Evolutionary conservation across 2,329 filamentous ascomycete genomes (phyloP), one percentile per base, ranked within the genome.

Genomic region (Epicoccum nigrum): DNA sequence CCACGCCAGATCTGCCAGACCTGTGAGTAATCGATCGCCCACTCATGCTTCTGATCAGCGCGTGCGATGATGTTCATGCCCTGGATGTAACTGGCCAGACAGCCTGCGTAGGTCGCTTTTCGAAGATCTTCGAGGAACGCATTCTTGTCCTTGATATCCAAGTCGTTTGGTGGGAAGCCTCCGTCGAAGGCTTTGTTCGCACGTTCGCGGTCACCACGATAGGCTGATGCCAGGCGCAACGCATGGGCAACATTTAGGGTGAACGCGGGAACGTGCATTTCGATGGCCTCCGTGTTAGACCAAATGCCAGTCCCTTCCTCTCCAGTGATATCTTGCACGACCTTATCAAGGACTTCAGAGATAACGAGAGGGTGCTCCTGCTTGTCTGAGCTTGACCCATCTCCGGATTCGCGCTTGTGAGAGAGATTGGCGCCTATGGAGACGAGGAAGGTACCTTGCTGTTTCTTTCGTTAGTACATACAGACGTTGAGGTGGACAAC

Each of bases 301-400:
- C 85, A 89, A 39, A 83, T 79, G 0, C 85, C 83, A 0, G 86
- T 90, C 0, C 86, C 86, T 67, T 89, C 86, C 32, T 83, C 82
- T 43, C 82, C 79, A 25, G 86, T 84, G 16, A 83, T 81, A 58
- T 89, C 86, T 69, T 90, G 86, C 0, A 89, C 86, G 1, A 90
- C 86, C 64, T 88, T 88, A 69, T 89, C 87, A 44, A 85, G 79
- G 1, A 89, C 81, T 16, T 83, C 77, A 21, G 82, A 80, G 1
- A 90, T 76, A 0, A 89, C 81, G 28, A 82, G 79, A 9, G 65
- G 64, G 13, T 44, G 56, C n/a, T 64, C 27, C 8, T 54, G 15
- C 6, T 32, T 15, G 21, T 75, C 68, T 11, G 51, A 6, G 3
- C 72, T 44, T n/a, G 50, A 46, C 7, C 46, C 23, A 12, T 46